phyloP scores from a whole-genome alignment of 148 eudicot genomes.

The Nepenthes gracilis region DNA sequence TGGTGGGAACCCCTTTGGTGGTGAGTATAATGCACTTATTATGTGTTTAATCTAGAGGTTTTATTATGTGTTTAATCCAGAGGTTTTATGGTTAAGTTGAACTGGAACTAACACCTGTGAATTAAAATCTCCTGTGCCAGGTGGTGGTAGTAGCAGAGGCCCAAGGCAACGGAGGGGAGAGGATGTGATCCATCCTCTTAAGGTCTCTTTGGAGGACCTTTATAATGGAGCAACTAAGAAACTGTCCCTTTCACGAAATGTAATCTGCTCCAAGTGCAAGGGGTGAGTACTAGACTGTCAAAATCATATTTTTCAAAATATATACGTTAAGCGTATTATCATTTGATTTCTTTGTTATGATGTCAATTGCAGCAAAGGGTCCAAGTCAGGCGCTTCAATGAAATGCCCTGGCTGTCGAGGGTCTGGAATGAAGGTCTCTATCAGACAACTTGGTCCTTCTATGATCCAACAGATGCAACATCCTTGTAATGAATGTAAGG shows the following conservation, averaged over 20 bases:
- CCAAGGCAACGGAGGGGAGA: constrained; percentile 53
- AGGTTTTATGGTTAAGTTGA: neutral
- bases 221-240: constrained; percentile 41
- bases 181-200: constrained; percentile 49
- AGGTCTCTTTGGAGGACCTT: constrained; percentile 43
- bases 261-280: constrained; percentile 35
- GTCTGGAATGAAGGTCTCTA: constrained; percentile 40
- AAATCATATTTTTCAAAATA: neutral
- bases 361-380: constrained; percentile 31
- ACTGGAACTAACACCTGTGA: neutral
- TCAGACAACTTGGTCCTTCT: constrained; percentile 47
- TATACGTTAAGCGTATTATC: neutral
- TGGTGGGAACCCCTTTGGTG: constrained; percentile 47
- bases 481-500: constrained; percentile 43
- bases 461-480: constrained; percentile 62
- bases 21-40: constrained; percentile 12
- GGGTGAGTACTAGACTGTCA: constrained; percentile 23
- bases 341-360: constrained; percentile 1
- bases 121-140: neutral
- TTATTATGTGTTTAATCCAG: neutral
- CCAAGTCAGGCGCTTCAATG: constrained; percentile 48
- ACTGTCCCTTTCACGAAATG: constrained; percentile 46
- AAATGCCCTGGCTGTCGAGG: constrained; percentile 46
- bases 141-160: constrained; percentile 53
- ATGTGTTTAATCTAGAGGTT: neutral